Evolutionary conservation across 2,329 filamentous ascomycete species (phyloP), one percentile per base, ranked within the genome.

Genomic region (Claviceps sorghi): DNA sequence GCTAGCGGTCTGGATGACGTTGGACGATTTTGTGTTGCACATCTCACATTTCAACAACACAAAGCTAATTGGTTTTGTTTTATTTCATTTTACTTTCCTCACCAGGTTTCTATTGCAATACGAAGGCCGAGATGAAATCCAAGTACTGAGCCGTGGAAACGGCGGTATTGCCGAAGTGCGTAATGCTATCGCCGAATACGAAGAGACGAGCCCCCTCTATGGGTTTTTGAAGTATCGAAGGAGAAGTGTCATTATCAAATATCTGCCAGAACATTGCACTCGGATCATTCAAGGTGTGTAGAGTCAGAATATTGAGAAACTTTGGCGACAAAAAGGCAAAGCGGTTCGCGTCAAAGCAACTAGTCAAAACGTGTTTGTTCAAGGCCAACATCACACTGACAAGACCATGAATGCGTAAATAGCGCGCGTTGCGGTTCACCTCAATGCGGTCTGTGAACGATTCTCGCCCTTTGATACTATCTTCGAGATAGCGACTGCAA

Each of bases 21-120:
- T 13, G 2, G 34, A 15, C 13, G 34, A 2, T 13, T 43, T 43
- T 22, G 41, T 19, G 41, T 5, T 44, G 34, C 26, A 17, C 7
- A 17, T 32, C 2, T 46, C 22, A 22, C 26, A 19, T 30, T 9
- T 19, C 19, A n/a, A 36, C 15, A 22, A 17, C 6, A 15, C 22
- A 36, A 13, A n/a, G 45, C 45, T 47, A 4, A 47, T 22, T 22
- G 29, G 8, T 4, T 45, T 30, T 10, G n/a, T 10, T 32, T 30
- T 45, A 10, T n/a, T 21, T 47, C 29, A n/a, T n/a, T n/a, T n/a
- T n/a, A n/a, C n/a, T n/a, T 47, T 15, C 5, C 8, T n/a, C 9
- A 60, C 64, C 45, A 97, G 93, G 93, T 93, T 98, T 63, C 80
- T 97, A 57, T 81, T 98, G 60, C 90, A 91, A 66, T 98, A 98